Evolutionary conservation across 495 filamentous ascomycete species (phyloP), one percentile per base, ranked within the genome.

Genomic region (Jackrogersella multiformis): DNA sequence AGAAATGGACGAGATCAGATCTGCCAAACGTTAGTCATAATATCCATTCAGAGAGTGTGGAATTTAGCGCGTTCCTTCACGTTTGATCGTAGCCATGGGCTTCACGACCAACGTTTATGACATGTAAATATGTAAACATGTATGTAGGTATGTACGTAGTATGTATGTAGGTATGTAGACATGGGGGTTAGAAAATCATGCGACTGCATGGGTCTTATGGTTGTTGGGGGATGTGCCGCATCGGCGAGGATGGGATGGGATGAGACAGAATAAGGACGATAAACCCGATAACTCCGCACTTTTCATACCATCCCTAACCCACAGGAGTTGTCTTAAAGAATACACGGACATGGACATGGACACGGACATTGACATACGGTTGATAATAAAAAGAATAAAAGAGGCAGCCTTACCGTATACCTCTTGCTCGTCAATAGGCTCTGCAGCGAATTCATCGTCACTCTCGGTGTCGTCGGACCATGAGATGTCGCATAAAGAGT

Each of bases 361-460:
- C n/a, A n/a, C n/a, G n/a, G n/a, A 42, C 13, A 18, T 2, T 20
- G 15, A 13, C 3, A 36, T 42, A 35, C 7, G 4, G 3, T 30
- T 30, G 18, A 58, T 46, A 26, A 39, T 38, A 13, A 2, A 38
- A 36, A 13, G 26, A 52, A 5, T 18, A 52, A 21, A 42, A 41
- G 30, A 26, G 23, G 35, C 44, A n/a, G 45, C 67, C 84, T 67
- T 82, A 96, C 93, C 93, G 72, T 93, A 99, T 21, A 99, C 92
- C 77, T 99, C 95, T 73, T 97, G 96, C 74, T 93, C 92, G 70
- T 99, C 95, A 62, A 99, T 95, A 26, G 89, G 91, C 64, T 97
- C 94, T 23, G 88, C 81, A 5, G 80, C 74, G 15, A 86, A 79
- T 44, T 92, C 87, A 51, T 89, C 89, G 28, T 74, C 69, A 38